These are phyloP conservation scores for Austroboletus novae-zelandiae DNA, from an alignment of 1,284 basidiomycete genomes.

Conservation along the genomic window DNA sequence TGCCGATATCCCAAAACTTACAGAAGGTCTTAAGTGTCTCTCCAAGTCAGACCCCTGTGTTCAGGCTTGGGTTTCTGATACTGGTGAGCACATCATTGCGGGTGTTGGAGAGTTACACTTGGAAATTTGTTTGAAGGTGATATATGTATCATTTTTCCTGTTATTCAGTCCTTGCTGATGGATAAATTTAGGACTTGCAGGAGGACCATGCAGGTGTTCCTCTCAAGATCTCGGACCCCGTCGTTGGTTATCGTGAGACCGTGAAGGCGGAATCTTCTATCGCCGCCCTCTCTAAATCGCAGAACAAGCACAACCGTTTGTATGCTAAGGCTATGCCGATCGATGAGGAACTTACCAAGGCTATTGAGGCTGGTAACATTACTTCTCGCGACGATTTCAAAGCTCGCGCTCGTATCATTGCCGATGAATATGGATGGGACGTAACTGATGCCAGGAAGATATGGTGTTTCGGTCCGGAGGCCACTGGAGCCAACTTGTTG, in stretches of 20 bases:
- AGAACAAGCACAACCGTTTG: conserved; percentile 99
- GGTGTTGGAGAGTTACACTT: conserved; percentile 99
- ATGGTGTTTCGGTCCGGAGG: conserved; percentile 99
- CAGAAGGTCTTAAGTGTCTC: conserved; percentile 99
- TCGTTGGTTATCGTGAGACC: conserved; percentile 98
- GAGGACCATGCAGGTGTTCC: conserved; percentile 99
- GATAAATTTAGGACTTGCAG: conserved; percentile 76
- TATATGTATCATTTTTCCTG: background rate
- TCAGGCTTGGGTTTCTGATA: conserved; percentile 91
- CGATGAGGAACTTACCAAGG: conserved; percentile 91
- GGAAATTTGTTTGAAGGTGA: conserved; percentile 98
- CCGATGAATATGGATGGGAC: conserved; percentile 98
- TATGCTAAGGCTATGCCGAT: conserved; percentile 92
- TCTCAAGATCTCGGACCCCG: conserved; percentile 98
- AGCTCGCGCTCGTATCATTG: conserved; percentile 90
- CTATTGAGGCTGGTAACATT: conserved; percentile 89
- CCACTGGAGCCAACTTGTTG: conserved; percentile 94
- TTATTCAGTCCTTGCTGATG: background rate
- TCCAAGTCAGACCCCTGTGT: conserved; percentile 99
- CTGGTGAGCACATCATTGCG: conserved; percentile 98
- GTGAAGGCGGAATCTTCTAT: conserved; percentile 96
- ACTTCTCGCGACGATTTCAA: conserved; percentile 98
- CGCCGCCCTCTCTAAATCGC: conserved; percentile 97
- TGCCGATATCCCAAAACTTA: conserved; percentile 97
- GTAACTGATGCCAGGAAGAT: conserved; percentile 99